Percentiles rank a stretch among this genome's conserved stretches.
phyloP scores from a whole-genome alignment of 2,329 filamentous ascomycete genomes.

The Harringtonia aguacate region DNA sequence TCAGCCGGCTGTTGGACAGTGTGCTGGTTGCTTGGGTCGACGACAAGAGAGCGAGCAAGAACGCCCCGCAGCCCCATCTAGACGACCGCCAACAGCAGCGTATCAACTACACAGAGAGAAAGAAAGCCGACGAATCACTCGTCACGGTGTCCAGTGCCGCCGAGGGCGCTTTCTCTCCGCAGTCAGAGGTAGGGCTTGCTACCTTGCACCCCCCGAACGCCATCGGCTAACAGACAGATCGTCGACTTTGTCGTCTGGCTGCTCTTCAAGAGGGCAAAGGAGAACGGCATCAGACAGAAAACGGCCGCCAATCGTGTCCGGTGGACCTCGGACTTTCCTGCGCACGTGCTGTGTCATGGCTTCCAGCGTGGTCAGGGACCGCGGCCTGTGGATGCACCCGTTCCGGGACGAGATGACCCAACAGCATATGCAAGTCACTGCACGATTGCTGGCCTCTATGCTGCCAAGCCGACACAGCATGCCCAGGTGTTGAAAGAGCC shows the following conservation, averaged over 20 bases:
- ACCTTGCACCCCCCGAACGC: background rate
- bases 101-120: slow-evolving; percentile 46
- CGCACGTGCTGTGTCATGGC: slow-evolving; percentile 64
- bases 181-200: slow-evolving; percentile 45
- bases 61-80: slow-evolving; percentile 1
- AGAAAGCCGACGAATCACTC: slow-evolving; percentile 43
- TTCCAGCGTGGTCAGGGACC: slow-evolving; percentile 42
- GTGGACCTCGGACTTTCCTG: background rate
- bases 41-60: background rate
- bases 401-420: background rate
- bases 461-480: slow-evolving; percentile 57
- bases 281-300: slow-evolving; percentile 40
- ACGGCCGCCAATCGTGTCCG: too few relatives aligned
- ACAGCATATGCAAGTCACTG: background rate
- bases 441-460: slow-evolving; percentile 54
- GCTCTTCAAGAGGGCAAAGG: slow-evolving; percentile 53
- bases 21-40: slow-evolving; percentile 51
- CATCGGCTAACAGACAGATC: slow-evolving; percentile 37
- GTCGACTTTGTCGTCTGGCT: slow-evolving; percentile 69
- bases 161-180: slow-evolving; percentile 36
- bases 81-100: slow-evolving; percentile 43
- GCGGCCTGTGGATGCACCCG: background rate
- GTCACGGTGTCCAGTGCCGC: slow-evolving; percentile 39
- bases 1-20: slow-evolving; percentile 55
- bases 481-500: slow-evolving; percentile 55